These are phyloP conservation scores for Neonectria hederae DNA, from an alignment of 2,329 filamentous ascomycete species.

Conservation along the genomic window DNA sequence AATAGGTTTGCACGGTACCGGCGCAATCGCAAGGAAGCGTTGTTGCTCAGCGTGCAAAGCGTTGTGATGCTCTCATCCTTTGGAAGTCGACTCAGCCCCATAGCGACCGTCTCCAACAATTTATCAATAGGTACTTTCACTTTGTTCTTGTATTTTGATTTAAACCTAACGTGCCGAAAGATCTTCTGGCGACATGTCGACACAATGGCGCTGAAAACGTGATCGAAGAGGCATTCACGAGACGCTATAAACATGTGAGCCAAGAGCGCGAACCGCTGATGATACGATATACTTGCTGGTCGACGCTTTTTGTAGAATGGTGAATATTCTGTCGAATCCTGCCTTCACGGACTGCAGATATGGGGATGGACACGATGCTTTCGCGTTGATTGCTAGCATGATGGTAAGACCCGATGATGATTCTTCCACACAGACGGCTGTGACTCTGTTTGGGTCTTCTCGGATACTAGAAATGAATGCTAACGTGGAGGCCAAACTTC, in stretches of 20 bases:
- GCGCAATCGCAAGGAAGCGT: constrained; percentile 3
- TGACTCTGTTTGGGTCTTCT: constrained; percentile 19
- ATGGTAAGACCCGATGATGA: constrained; percentile 8
- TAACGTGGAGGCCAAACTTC: constrained; percentile 23
- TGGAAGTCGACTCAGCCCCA: constrained; percentile 1
- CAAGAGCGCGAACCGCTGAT: too few species aligned
- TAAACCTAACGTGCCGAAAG: constrained; percentile 16
- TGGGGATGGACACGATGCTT: not conserved
- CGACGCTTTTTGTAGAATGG: constrained; percentile 4
- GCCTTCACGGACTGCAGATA: constrained; percentile 28
- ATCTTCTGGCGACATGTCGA: constrained; percentile 27
- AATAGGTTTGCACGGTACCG: constrained; percentile 1
- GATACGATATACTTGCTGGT: constrained; percentile 1
- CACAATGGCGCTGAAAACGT: constrained; percentile 19
- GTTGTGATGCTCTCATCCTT: not conserved
- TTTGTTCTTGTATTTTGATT: not conserved
- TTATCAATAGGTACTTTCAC: not conserved
- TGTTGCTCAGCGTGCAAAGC: not conserved
- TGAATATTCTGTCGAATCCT: constrained; percentile 31
- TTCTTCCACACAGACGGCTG: constrained; percentile 36
- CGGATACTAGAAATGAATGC: constrained; percentile 33
- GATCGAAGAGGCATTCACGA: not conserved
- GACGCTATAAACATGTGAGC: constrained; percentile 8
- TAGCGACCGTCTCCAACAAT: not conserved
- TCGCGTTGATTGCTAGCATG: constrained; percentile 36